Evolutionary conservation across 176 grass and related monocot species (phyloP).

Genomic region (Thinopyrum elongatum): DNA sequence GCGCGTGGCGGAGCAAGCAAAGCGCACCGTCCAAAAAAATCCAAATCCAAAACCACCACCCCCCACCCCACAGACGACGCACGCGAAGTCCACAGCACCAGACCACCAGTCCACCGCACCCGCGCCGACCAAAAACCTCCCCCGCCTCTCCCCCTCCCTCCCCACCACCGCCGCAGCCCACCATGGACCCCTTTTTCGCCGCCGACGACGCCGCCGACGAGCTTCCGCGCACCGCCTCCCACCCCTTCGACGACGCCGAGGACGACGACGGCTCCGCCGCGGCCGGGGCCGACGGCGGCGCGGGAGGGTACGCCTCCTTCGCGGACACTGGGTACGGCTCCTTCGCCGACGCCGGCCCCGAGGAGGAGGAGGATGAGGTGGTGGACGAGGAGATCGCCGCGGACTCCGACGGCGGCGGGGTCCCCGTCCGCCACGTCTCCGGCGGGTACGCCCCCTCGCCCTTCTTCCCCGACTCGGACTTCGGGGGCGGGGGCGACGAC

Average conservation of each 20-base stretch:
- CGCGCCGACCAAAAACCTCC: constrained; percentile 36
- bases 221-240: constrained; percentile 42
- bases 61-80: neutral
- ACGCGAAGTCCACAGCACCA: neutral
- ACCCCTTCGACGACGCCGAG: constrained; percentile 40
- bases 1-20: constrained; percentile 15
- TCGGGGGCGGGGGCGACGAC: constrained; percentile 33
- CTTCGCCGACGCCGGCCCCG: constrained; percentile 30
- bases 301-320: constrained; percentile 42
- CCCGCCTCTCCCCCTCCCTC: neutral
- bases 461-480: constrained; percentile 50
- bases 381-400: constrained; percentile 51
- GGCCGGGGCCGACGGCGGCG: neutral
- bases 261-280: neutral
- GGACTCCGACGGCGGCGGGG: constrained; percentile 31
- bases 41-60: neutral
- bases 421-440: constrained; percentile 44
- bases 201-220: constrained; percentile 38
- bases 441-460: constrained; percentile 44
- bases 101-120: constrained; percentile 4
- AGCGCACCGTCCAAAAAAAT: neutral
- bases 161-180: neutral
- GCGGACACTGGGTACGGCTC: constrained; percentile 36
- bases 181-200: constrained; percentile 49
- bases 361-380: constrained; percentile 30